phyloP scores from a whole-genome alignment of 176 grass and related monocot species.

The Tillandsia fasciculata region DNA sequence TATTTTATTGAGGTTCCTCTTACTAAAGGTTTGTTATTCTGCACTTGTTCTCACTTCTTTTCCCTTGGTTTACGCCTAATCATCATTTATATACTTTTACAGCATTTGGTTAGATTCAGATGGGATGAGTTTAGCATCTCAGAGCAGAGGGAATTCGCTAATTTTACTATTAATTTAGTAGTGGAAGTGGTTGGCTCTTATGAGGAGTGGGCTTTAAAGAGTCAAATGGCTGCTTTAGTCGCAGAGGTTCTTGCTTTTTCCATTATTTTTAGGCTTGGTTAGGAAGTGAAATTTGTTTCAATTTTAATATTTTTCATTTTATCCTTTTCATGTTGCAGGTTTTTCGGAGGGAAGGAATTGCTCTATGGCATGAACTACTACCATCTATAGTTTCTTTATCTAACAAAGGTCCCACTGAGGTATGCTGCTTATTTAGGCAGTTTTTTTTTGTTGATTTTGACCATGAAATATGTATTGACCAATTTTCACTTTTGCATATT shows the following conservation, averaged over 20 bases:
- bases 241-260: slow-evolving; percentile 52
- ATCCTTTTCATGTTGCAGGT: slow-evolving; percentile 46
- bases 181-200: slow-evolving; percentile 60
- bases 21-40: neutral
- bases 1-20: neutral
- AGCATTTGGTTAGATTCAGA: slow-evolving; percentile 94
- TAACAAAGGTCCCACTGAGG: slow-evolving; percentile 64
- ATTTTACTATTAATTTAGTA: slow-evolving; percentile 68
- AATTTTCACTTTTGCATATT: slow-evolving; percentile 21
- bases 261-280: slow-evolving; percentile 1
- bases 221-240: slow-evolving; percentile 92
- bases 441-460: neutral
- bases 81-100: slow-evolving; percentile 8
- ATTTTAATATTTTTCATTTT: slow-evolving; percentile 12
- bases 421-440: slow-evolving; percentile 20
- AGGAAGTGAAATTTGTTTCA: neutral
- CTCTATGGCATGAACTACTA: slow-evolving; percentile 66
- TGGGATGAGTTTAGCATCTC: slow-evolving; percentile 78
- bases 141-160: slow-evolving; percentile 89
- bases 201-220: slow-evolving; percentile 97
- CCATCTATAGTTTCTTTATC: slow-evolving; percentile 80
- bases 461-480: neutral
- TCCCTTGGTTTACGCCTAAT: neutral
- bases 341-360: slow-evolving; percentile 87
- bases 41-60: neutral